Conservation (phyloP, 108 stramenopile species). For the Conticribra weissflogii region DNA sequence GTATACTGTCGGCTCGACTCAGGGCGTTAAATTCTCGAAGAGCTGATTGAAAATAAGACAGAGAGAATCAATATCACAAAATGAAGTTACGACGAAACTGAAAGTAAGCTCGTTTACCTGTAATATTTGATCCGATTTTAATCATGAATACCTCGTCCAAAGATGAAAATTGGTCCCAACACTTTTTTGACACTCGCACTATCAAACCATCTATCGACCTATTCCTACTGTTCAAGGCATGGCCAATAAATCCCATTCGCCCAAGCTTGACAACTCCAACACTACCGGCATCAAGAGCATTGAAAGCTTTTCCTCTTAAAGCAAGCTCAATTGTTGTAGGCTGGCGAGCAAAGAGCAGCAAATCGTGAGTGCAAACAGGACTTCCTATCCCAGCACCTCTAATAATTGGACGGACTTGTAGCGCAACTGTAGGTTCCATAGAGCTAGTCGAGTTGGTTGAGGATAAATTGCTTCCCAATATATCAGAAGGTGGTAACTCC, state of each 20-base stretch:
- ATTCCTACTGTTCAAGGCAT: slow-evolving; percentile 38
- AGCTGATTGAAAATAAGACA: slow-evolving; percentile 17
- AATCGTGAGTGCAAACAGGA: slow-evolving; percentile 30
- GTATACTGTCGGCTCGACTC: slow-evolving; percentile 32
- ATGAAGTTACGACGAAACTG: not conserved
- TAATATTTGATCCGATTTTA: slow-evolving; percentile 51
- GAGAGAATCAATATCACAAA: not conserved
- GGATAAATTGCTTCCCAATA: not conserved
- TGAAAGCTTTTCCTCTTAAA: slow-evolving; percentile 31
- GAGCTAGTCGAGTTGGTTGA: not conserved
- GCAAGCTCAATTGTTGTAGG: slow-evolving; percentile 32
- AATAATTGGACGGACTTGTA: slow-evolving; percentile 15
- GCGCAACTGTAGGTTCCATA: slow-evolving; percentile 35
- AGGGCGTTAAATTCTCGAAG: slow-evolving; percentile 56
- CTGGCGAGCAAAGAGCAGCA: slow-evolving; percentile 40
- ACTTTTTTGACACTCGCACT: slow-evolving; percentile 39
- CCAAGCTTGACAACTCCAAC: slow-evolving; percentile 19
- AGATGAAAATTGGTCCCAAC: slow-evolving; percentile 41
- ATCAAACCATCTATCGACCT: slow-evolving; percentile 43
- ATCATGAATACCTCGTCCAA: slow-evolving; percentile 47
- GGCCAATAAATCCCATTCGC: slow-evolving; percentile 47
- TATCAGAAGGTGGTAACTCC: slow-evolving; percentile 17
- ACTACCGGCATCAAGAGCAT: slow-evolving; percentile 5
- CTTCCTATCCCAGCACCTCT: slow-evolving; percentile 31
- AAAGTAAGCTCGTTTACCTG: slow-evolving; percentile 34